Evolutionary conservation across 2,329 filamentous ascomycete species (phyloP).

Genomic region (Phyllosticta ampelicida): DNA sequence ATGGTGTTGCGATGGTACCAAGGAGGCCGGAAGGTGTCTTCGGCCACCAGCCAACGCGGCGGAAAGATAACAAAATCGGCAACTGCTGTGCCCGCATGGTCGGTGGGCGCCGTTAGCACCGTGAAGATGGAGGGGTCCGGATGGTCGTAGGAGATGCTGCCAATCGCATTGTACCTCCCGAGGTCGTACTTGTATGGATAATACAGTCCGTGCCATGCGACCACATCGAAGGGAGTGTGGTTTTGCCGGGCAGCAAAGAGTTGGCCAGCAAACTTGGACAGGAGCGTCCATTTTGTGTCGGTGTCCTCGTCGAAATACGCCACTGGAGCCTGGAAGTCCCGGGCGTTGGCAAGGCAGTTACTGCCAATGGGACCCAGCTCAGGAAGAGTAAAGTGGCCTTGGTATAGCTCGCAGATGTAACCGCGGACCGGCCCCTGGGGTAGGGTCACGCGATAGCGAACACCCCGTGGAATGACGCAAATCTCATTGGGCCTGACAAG

Average conservation of each 20-base stretch:
- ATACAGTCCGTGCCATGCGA: conserved; percentile 63
- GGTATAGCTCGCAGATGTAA: conserved; percentile 58
- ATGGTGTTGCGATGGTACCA: conserved; percentile 64
- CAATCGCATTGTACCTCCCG: conserved; percentile 47
- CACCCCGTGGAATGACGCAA: conserved; percentile 54
- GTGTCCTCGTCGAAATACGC: conserved; percentile 48
- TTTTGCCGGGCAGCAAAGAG: conserved; percentile 51
- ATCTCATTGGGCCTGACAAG: conserved; percentile 59
- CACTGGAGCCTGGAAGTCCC: conserved; percentile 54
- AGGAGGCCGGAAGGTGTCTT: conserved; percentile 60
- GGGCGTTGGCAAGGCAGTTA: conserved; percentile 53
- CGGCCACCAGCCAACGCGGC: conserved; percentile 58
- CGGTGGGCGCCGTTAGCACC: conserved; percentile 53
- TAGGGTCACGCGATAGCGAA: conserved; percentile 51
- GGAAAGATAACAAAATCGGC: conserved; percentile 66
- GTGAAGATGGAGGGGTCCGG: conserved; percentile 57
- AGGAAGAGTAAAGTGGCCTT: conserved; percentile 53
- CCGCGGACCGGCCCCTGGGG: conserved; percentile 51
- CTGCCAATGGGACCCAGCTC: conserved; percentile 57
- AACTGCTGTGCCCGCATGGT: conserved; percentile 43
- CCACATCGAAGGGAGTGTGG: conserved; percentile 60
- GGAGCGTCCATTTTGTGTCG: conserved; percentile 45
- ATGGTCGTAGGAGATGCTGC: conserved; percentile 50
- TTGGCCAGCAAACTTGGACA: conserved; percentile 51
- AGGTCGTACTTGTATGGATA: conserved; percentile 50